Percentiles rank a stretch among this genome's conserved stretches.
Conservation (phyloP, 2,329 filamentous ascomycete species). For the Diaporthe destruens region DNA sequence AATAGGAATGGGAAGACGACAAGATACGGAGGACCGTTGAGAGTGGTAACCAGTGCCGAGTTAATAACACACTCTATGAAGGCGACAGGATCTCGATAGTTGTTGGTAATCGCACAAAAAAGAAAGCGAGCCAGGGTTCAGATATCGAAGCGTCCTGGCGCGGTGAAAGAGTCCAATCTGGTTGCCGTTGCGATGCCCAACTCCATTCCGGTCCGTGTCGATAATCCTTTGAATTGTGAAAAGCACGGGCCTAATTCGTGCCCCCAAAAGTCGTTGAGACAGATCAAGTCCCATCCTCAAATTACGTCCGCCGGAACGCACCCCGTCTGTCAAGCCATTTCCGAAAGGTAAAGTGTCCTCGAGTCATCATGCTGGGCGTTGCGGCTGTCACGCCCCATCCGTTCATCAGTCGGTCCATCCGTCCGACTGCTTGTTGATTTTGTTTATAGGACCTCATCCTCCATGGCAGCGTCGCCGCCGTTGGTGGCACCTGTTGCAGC, state of each 20-base stretch:
- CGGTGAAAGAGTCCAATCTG: constrained; percentile 37
- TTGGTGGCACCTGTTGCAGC: constrained; percentile 59
- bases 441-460: constrained; percentile 70
- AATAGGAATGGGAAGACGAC: neutral
- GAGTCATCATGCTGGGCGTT: neutral
- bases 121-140: neutral
- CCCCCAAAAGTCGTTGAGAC: constrained; percentile 3
- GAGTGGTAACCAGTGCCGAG: constrained; percentile 23
- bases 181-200: constrained; percentile 32
- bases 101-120: constrained; percentile 22
- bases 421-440: constrained; percentile 1
- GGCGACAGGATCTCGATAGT: constrained; percentile 15
- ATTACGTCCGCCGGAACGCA: neutral
- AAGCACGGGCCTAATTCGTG: constrained; percentile 26
- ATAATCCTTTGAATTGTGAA: constrained; percentile 9
- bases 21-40: constrained; percentile 36
- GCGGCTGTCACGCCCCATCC: neutral
- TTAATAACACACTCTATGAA: constrained; percentile 34
- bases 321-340: neutral
- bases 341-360: neutral
- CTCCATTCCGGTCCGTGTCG: constrained; percentile 12
- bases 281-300: neutral
- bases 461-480: constrained; percentile 71
- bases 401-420: neutral
- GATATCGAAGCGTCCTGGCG: constrained; percentile 24